Percentiles rank a stretch among this genome's conserved stretches.
phyloP scores from a whole-genome alignment of 1,139 yeast genomes.

The Saccharomyces hybrid region DNA sequence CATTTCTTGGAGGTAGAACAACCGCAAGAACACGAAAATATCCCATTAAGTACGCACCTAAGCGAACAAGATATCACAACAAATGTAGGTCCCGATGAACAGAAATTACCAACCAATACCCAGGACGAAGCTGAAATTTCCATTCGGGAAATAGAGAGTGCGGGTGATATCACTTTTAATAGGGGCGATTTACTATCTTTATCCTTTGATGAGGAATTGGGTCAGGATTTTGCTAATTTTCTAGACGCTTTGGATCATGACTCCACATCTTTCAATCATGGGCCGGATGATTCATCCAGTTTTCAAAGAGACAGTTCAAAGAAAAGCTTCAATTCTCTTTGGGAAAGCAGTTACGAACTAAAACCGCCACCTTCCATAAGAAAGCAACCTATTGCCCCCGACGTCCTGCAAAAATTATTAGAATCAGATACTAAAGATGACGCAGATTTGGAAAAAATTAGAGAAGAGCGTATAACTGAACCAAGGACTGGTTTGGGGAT shows the following conservation, averaged over 20 bases:
- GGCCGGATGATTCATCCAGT: constrained; percentile 1
- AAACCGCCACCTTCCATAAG: neutral
- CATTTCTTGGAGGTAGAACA: neutral
- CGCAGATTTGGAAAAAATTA: neutral
- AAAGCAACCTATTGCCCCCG: neutral
- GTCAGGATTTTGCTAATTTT: constrained; percentile 8
- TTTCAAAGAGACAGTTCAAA: constrained; percentile 1
- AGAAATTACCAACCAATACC: neutral
- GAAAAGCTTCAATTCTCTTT: constrained; percentile 1
- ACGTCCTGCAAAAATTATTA: neutral
- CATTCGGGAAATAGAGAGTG: neutral
- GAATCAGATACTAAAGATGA: neutral
- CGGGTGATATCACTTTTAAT: neutral
- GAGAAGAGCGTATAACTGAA: constrained; percentile 5
- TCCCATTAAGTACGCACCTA: neutral
- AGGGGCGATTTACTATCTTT: constrained; percentile 7
- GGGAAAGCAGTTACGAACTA: constrained; percentile 7
- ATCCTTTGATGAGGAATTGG: constrained; percentile 6
- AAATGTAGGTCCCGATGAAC: neutral
- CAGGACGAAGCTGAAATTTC: neutral
- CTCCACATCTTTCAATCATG: constrained; percentile 6
- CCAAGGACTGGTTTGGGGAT: constrained; percentile 1
- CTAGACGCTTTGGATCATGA: constrained; percentile 9
- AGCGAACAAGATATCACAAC: neutral
- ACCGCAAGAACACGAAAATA: neutral